Evolutionary conservation across 495 filamentous ascomycete genomes (phyloP), one percentile per base, ranked within the genome.

Genomic region (Aspergillus coremiiformis): DNA sequence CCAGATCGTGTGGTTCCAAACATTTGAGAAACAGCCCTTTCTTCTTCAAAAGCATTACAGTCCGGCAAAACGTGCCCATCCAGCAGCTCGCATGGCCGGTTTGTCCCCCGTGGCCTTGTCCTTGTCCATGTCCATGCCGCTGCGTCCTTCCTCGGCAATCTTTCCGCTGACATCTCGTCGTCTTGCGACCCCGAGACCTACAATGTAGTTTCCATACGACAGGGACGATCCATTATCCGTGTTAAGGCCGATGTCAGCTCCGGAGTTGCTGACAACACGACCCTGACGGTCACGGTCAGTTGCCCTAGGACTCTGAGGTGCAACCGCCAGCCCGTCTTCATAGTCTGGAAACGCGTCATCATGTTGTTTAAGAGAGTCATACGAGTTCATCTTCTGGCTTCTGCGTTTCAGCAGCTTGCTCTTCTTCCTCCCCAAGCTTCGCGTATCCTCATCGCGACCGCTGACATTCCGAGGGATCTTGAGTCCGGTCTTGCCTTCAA

Each of bases 141-240:
- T 80, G 35, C 84, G 73, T 1, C 90, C 90, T 67, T 96, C 90
- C 68, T 96, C 90, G 1, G 84, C 90, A 42, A 88, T 70, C 67
- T 89, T 89, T 3, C 89, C 90, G 59, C 88, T 93, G 9, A 92
- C 89, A 58, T 89, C 83, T 46, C 90, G 74, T 57, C 71, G 65
- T 57, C 67, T 69, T 52, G 66, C 73, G 60, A 64, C 73, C 50
- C 65, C 70, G 50, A 73, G 59, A 15, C 74, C 77, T 12, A 78
- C 66, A 21, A 81, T 78, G 53, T 81, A 85, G 60, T 85, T 70
- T 29, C 84, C 64, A 70, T 84, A 58, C 69, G 82, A 63, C 70
- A 67, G 54, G 72, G 61, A 35, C 1, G 68, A 61, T 1, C 54
- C 60, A 21, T 59, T 61, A 20, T 56, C 61, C 6, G 45, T 27